A percentile compares a stretch with the other conserved stretches of the same genome.
Evolutionary conservation across 1,139 yeast genomes (phyloP).

Genomic region (Protomyces inouyei): DNA sequence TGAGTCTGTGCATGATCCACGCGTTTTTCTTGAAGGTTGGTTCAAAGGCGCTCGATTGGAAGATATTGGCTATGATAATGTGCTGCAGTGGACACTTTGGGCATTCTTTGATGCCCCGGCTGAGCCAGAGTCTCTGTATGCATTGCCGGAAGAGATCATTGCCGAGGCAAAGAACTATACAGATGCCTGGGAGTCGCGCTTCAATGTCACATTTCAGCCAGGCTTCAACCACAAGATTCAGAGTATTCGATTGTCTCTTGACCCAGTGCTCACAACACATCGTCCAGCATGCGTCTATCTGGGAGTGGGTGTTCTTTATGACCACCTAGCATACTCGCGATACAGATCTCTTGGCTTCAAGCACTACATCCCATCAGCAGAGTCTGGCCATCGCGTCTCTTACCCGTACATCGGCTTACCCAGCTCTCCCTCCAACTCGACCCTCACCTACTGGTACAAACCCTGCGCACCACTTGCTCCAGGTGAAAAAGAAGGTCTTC

Average conservation of each 20-base stretch:
- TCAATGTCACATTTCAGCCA: not conserved
- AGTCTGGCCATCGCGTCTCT: constrained; percentile 18
- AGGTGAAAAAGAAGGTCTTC: constrained; percentile 7
- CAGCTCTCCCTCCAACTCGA: constrained; percentile 12
- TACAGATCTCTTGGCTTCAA: constrained; percentile 10
- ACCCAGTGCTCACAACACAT: constrained; percentile 13
- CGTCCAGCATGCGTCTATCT: constrained; percentile 23
- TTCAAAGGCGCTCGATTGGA: constrained; percentile 21
- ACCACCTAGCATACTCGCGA: constrained; percentile 9
- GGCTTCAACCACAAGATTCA: constrained; percentile 9
- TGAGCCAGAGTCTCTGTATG: constrained; percentile 4
- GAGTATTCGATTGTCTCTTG: constrained; percentile 19
- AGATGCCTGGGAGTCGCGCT: not conserved
- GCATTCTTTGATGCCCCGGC: constrained; percentile 26
- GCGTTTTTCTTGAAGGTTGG: constrained; percentile 23
- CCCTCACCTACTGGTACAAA: constrained; percentile 23
- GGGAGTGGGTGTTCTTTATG: constrained; percentile 20
- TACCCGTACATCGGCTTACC: constrained; percentile 24
- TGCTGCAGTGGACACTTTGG: constrained; percentile 27
- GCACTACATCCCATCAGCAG: constrained; percentile 14
- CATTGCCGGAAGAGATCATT: not conserved
- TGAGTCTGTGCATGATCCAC: constrained; percentile 13
- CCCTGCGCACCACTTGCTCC: constrained; percentile 4
- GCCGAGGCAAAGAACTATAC: constrained; percentile 9
- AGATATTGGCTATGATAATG: constrained; percentile 22